Conservation (phyloP, 768 basidiomycete species). For the Hirschioporus abietinus region DNA sequence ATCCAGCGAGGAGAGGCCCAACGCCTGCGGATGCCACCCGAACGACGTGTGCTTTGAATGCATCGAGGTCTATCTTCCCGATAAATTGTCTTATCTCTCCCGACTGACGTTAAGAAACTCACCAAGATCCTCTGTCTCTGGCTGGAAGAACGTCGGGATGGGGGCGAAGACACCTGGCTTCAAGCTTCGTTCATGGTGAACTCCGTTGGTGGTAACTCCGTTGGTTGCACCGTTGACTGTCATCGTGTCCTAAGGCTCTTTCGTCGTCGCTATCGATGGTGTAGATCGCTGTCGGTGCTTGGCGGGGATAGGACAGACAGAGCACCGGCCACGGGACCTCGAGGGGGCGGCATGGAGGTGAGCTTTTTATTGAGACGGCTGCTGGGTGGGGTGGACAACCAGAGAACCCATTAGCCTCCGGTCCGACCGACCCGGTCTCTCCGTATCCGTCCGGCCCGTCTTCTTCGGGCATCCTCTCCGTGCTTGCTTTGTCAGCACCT, state of each 20-base stretch:
- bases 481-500: background rate
- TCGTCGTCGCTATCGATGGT: background rate
- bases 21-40: slow-evolving; percentile 63
- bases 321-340: background rate
- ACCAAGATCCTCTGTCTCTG: slow-evolving; percentile 79
- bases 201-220: slow-evolving; percentile 12
- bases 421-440: background rate
- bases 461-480: background rate
- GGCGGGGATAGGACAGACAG: background rate
- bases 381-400: background rate
- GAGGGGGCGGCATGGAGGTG: background rate
- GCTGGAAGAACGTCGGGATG: slow-evolving; percentile 79
- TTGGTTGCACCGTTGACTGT: slow-evolving; percentile 27
- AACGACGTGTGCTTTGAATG: slow-evolving; percentile 65
- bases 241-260: slow-evolving; percentile 27
- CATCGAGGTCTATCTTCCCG: slow-evolving; percentile 45
- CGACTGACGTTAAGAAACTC: slow-evolving; percentile 22
- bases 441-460: background rate
- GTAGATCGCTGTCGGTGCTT: background rate
- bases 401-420: background rate
- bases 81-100: background rate
- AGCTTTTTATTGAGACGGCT: background rate
- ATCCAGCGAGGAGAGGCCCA: slow-evolving; percentile 67
- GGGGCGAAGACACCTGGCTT: slow-evolving; percentile 79
- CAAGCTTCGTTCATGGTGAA: slow-evolving; percentile 42